Conservation (phyloP, 352 stramenopile species). For the Phytophthora kernoviae region DNA sequence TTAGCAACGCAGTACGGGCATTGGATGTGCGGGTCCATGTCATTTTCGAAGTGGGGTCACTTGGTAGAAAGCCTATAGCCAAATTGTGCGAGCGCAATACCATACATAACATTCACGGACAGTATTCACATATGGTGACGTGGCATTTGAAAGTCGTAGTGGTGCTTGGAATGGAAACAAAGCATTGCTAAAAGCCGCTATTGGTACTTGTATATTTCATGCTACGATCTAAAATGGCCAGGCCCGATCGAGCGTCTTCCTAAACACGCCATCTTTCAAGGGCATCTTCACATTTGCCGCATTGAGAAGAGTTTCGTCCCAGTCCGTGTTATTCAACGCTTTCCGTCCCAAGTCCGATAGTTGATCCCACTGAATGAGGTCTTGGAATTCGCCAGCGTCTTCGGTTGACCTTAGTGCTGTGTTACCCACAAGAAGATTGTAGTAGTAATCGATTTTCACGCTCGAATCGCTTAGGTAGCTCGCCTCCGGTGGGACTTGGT, state of each 20-base stretch:
- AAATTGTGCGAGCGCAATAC: too few species aligned
- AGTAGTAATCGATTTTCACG: slow-evolving; percentile 33
- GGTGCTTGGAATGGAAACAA: too few species aligned
- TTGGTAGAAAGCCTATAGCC: too few species aligned
- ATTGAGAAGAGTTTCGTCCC: slow-evolving; percentile 22
- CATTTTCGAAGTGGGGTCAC: too few species aligned
- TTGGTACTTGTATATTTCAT: neutral
- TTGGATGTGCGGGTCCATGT: too few species aligned
- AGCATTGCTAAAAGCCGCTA: too few species aligned
- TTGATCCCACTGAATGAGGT: slow-evolving; percentile 32
- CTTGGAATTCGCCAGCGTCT: slow-evolving; percentile 24
- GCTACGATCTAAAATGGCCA: slow-evolving; percentile 26
- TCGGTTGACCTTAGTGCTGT: slow-evolving; percentile 27
- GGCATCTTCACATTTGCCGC: slow-evolving; percentile 23
- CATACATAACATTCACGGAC: too few species aligned
- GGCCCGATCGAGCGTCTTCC: slow-evolving; percentile 20
- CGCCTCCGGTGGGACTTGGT: slow-evolving; percentile 7
- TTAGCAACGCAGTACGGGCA: too few species aligned
- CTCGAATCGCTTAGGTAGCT: slow-evolving; percentile 20
- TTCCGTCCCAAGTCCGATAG: slow-evolving; percentile 23
- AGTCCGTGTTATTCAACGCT: slow-evolving; percentile 29
- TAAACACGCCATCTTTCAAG: slow-evolving; percentile 25
- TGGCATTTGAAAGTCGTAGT: too few species aligned
- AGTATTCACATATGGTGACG: too few species aligned
- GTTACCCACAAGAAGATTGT: slow-evolving; percentile 24